Evolutionary conservation across 106 monocot species (phyloP), one percentile per base, ranked within the genome.

Genomic region (Gastrodia elata): DNA sequence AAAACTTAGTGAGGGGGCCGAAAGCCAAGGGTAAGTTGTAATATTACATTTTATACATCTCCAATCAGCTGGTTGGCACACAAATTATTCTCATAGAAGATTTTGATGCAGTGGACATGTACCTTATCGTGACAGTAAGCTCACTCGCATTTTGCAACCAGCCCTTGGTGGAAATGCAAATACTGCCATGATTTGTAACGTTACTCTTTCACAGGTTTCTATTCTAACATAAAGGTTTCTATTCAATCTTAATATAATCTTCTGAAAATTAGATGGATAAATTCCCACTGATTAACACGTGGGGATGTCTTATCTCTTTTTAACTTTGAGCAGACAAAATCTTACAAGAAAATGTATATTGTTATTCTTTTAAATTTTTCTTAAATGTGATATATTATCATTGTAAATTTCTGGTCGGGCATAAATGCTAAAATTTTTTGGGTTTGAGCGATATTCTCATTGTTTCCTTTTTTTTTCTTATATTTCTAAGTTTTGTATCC

Each of bases 161-260:
- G 80, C 98, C 39, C 91, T 98, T 36, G 98, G 98, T 73, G 98
- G 98, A 67, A 98, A 98, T 83, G 82, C 98, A 70, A 91, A 98
- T 80, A 98, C 98, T 57, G 83, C 93, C 38, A 93, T 98, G 28
- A 93, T 98, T 26, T 98, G 98, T 72, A 98, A 98, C 68, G 87
- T 98, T 74, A 93, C 98, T 11, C 91, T 93, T 71, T 88, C 88
- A 52, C 88, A 88, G 91, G 98, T 98, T 79, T 18, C 13, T 64
- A 16, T 36, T 40, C 41, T 35, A 41, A 26, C 40, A n/a, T n/a
- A n/a, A n/a, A 88, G 91, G 98, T 98, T 79, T 18, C 13, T 64
- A 16, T 36, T 40, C 41, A 18, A 41, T 11, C 40, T 69, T 26
- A 10, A 69, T 40, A 10, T 39, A 24, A 40, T 6, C 41, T 40